Conservation (phyloP, 257 asterid species). For the Eustoma russellianum region DNA sequence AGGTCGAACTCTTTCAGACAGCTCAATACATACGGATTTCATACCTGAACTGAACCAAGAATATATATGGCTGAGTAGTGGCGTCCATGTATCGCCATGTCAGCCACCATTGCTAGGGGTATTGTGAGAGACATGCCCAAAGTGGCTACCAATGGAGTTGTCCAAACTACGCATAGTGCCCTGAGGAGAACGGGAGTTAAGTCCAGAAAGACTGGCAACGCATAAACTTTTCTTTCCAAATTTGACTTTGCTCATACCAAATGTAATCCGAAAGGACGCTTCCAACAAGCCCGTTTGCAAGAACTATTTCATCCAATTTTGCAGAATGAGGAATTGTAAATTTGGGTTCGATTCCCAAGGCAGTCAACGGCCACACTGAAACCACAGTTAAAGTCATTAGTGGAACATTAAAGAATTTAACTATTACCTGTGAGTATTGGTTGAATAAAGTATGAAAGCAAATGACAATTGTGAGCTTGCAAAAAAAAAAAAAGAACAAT, state of each 20-base stretch:
- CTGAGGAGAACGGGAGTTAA: constrained; percentile 22
- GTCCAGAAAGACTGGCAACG: not conserved
- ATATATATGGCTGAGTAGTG: constrained; percentile 85
- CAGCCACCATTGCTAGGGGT: constrained; percentile 99
- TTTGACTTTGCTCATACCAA: constrained; percentile 41
- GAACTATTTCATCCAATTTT: constrained; percentile 82
- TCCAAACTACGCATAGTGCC: constrained; percentile 99
- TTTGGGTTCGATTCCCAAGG: constrained; percentile 89
- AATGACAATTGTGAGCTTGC: no score
- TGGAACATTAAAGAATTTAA: no score
- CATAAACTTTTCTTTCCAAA: not conserved
- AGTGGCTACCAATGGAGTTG: constrained; percentile 96
- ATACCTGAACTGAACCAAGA: constrained; percentile 91
- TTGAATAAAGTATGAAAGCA: no score
- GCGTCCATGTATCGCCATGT: constrained; percentile 92
- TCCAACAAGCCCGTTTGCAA: constrained; percentile 87
- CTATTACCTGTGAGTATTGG: no score
- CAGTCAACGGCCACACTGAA: constrained; percentile 98
- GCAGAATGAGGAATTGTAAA: constrained; percentile 85
- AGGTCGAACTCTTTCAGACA: not conserved
- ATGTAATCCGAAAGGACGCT: constrained; percentile 95
- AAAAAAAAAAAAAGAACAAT: no score
- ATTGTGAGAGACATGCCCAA: constrained; percentile 97
- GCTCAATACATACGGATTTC: not conserved
- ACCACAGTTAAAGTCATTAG: constrained; percentile 7